Evolutionary conservation across 306 rosid species (phyloP), one percentile per base, ranked within the genome.

Genomic region (Dalbergia cochinchinensis): DNA sequence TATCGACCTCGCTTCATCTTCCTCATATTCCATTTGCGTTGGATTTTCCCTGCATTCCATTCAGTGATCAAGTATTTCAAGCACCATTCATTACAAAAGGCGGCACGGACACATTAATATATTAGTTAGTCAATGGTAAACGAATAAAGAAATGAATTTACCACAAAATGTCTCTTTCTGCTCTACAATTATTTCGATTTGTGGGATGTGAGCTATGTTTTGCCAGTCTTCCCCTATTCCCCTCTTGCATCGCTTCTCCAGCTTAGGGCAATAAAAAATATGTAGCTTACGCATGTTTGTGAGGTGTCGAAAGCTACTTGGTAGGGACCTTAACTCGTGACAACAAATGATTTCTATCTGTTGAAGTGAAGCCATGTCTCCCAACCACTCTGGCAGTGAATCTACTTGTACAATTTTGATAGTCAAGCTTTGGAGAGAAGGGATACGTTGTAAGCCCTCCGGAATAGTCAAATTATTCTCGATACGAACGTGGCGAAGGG

Each of bases 271-370:
- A 0, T 0, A 0, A 0, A 0, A 0, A 18, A 73, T 80, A n/a
- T 0, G 0, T 6, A 65, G 59, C 2, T 6, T 0, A 16, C 10
- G 4, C 54, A 81, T 55, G 54, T 58, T 69, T 6, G 22, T 58
- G 48, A 68, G 82, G 20, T 51, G 69, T 14, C 16, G 69, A 47
- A 78, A 3, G 70, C 55, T 73, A 19, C 7, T n/a, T 4, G 84
- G 80, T 0, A 80, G 34, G 5, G 80, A 73, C 6, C 69, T 73
- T 22, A 72, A n/a, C 50, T 64, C 4, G 0, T 3, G 0, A 42
- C 73, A 71, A 0, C 0, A 0, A 0, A 0, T 0, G 19, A 68
- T 11, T 0, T 0, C 0, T 68, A 78, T 4, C 18, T 18, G 4
- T 33, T 22, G 22, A 31, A 78, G 76, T 68, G 55, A 73, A 13